Conservation (phyloP, 306 rosid species). For the Canavalia gladiata region DNA sequence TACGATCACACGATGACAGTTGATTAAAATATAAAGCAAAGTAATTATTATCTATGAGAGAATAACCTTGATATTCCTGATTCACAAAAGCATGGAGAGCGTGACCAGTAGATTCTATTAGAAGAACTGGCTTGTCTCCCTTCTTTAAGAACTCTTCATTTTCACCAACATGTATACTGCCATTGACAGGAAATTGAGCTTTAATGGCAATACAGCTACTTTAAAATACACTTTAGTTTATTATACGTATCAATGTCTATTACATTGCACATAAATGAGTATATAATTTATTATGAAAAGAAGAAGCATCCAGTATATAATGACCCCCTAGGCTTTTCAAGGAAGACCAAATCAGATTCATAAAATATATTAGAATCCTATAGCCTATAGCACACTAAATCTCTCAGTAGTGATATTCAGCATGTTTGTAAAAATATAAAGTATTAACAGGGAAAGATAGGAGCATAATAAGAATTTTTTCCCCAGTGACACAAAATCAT, state of each 20-base stretch:
- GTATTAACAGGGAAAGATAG: neutral
- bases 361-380: slow-evolving; percentile 1
- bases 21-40: slow-evolving; percentile 32
- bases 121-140: slow-evolving; percentile 77
- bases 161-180: slow-evolving; percentile 71
- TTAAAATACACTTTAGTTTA: slow-evolving; percentile 19
- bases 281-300: neutral
- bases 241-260: slow-evolving; percentile 16
- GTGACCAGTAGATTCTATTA: slow-evolving; percentile 87
- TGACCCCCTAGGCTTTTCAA: neutral
- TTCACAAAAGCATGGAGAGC: slow-evolving; percentile 93
- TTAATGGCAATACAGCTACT: slow-evolving; percentile 22
- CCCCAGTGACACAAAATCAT: neutral
- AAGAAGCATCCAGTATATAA: neutral
- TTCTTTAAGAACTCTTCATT: slow-evolving; percentile 79
- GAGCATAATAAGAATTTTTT: neutral
- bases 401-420: slow-evolving; percentile 1
- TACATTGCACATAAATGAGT: slow-evolving; percentile 11
- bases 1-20: neutral
- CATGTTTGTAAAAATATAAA: neutral
- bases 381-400: neutral
- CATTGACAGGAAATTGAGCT: slow-evolving; percentile 47
- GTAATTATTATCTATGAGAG: slow-evolving; percentile 25
- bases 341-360: slow-evolving; percentile 4
- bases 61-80: slow-evolving; percentile 78